Percentiles rank a stretch among this genome's conserved stretches.
phyloP scores from a whole-genome alignment of 768 basidiomycete genomes.

The Rubroboletus pulcherrimus region DNA sequence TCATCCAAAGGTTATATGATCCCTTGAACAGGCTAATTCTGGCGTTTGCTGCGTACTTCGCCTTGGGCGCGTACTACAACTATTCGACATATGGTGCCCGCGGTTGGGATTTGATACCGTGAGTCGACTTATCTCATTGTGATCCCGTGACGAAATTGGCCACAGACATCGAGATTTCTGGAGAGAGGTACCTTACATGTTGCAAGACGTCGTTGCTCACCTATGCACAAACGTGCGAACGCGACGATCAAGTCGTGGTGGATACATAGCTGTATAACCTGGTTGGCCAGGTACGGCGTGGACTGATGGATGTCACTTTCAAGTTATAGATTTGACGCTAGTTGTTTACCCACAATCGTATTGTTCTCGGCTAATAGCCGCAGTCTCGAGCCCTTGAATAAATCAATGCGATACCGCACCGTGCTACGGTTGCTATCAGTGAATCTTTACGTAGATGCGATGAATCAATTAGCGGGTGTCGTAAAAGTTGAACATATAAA shows the following conservation, averaged over 20 bases:
- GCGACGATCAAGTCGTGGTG: constrained; percentile 61
- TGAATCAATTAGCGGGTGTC: neutral
- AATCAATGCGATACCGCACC: neutral
- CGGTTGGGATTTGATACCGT: constrained; percentile 83
- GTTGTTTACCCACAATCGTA: constrained; percentile 7
- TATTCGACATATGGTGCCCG: constrained; percentile 84
- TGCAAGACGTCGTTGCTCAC: constrained; percentile 73
- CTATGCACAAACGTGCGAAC: constrained; percentile 71
- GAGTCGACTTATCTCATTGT: constrained; percentile 32
- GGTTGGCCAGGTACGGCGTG: neutral
- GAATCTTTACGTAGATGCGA: constrained; percentile 15
- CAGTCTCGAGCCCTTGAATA: neutral
- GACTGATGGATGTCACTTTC: constrained; percentile 1
- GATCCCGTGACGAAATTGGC: constrained; percentile 2
- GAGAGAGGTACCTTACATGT: constrained; percentile 85
- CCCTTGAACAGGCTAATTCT: constrained; percentile 52
- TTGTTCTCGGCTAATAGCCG: neutral
- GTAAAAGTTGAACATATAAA: constrained; percentile 21
- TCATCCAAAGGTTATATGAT: constrained; percentile 7
- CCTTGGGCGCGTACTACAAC: constrained; percentile 81
- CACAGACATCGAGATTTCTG: constrained; percentile 84
- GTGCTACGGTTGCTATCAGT: too few relatives aligned
- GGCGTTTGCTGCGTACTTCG: constrained; percentile 67
- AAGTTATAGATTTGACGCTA: constrained; percentile 5
- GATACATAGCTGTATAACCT: constrained; percentile 70